phyloP scores from a whole-genome alignment of 768 basidiomycete species.

The Leccinum subgranulosum region DNA sequence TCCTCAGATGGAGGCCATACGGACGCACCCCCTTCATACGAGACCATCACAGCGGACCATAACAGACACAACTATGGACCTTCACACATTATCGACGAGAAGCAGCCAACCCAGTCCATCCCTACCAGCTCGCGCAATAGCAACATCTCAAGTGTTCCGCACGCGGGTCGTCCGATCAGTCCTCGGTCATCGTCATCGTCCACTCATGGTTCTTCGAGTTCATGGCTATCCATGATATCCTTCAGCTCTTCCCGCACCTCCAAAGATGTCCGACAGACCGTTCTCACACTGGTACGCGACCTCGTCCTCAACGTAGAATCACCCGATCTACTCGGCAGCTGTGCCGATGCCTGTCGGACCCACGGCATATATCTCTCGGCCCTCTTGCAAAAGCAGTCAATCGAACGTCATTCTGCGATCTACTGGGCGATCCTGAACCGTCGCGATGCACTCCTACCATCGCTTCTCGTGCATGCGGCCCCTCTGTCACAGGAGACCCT shows the following conservation, averaged over 20 bases:
- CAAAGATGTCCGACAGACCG: constrained; percentile 51
- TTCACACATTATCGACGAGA: constrained; percentile 5
- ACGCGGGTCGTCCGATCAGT: not conserved
- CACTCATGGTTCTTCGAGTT: not conserved
- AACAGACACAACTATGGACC: not conserved
- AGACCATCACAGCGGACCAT: constrained; percentile 7
- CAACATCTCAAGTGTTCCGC: not conserved
- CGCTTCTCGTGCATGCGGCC: constrained; percentile 51
- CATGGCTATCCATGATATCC: constrained; percentile 19
- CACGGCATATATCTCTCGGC: constrained; percentile 49
- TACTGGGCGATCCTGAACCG: constrained; percentile 75
- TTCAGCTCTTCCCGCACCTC: constrained; percentile 26
- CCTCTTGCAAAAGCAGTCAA: constrained; percentile 58
- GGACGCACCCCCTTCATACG: constrained; percentile 27
- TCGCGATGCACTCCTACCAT: constrained; percentile 38
- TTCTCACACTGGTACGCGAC: constrained; percentile 54
- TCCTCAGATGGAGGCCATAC: not conserved
- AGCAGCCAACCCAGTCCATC: not conserved
- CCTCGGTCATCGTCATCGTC: not conserved
- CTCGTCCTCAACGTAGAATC: constrained; percentile 36
- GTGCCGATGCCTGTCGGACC: constrained; percentile 54
- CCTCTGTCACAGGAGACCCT: constrained; percentile 43
- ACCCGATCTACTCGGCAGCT: constrained; percentile 31
- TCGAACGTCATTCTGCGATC: constrained; percentile 63
- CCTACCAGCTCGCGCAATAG: not conserved